phyloP scores from a whole-genome alignment of 345 rosid genomes.

The Nephelium lappaceum region DNA sequence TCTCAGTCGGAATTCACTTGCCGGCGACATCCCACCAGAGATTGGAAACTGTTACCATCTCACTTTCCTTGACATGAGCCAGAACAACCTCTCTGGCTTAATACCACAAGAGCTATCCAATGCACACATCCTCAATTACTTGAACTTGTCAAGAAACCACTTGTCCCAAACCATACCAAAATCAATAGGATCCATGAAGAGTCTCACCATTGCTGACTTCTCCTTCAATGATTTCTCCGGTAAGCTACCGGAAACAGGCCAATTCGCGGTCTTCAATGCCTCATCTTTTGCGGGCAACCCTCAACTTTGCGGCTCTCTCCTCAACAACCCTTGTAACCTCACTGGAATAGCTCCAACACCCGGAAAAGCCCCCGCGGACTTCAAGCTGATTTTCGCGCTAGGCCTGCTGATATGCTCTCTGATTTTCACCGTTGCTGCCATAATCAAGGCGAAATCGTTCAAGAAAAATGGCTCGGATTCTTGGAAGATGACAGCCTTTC shows the following conservation, averaged over 20 bases:
- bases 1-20: constrained; percentile 52
- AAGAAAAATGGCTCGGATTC: constrained; percentile 31
- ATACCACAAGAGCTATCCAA: constrained; percentile 51
- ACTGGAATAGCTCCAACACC: constrained; percentile 27
- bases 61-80: constrained; percentile 66
- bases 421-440: constrained; percentile 45
- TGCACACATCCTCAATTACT: constrained; percentile 52
- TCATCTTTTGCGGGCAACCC: constrained; percentile 68
- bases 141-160: constrained; percentile 66
- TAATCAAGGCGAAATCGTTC: constrained; percentile 49
- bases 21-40: constrained; percentile 51
- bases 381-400: constrained; percentile 56
- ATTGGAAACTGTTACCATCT: constrained; percentile 58
- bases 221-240: constrained; percentile 71
- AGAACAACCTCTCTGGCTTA: constrained; percentile 65
- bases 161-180: constrained; percentile 47
- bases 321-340: constrained; percentile 48
- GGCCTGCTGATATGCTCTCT: constrained; percentile 57
- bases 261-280: constrained; percentile 53
- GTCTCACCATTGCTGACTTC: constrained; percentile 65
- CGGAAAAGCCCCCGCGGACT: constrained; percentile 33
- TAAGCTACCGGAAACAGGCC: constrained; percentile 59
- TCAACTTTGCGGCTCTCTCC: constrained; percentile 50
- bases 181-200: constrained; percentile 57
- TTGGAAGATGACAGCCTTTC: constrained; percentile 75